A percentile compares a stretch with the other conserved stretches of the same genome.
These are phyloP conservation scores for Hyphodiscus hymeniophilus DNA, from an alignment of 495 filamentous ascomycete genomes.

Conservation along the genomic window DNA sequence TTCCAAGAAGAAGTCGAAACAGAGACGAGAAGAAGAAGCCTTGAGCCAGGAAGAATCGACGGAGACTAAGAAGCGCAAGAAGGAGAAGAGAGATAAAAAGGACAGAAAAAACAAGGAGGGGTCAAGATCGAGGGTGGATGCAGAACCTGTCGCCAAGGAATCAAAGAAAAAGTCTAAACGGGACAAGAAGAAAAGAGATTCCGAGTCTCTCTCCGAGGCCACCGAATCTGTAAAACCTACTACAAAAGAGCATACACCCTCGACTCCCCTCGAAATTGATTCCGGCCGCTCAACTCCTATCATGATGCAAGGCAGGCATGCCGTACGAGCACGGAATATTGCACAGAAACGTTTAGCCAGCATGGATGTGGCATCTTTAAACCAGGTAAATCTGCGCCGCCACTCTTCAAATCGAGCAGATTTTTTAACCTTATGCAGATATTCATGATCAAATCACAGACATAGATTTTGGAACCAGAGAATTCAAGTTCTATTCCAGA, in stretches of 20 bases:
- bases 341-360: constrained; percentile 70
- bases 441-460: constrained; percentile 57
- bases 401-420: not conserved
- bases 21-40: constrained; percentile 1
- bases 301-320: constrained; percentile 45
- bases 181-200: constrained; percentile 23
- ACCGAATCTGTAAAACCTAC: not conserved
- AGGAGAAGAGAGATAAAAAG: constrained; percentile 25
- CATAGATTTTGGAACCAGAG: constrained; percentile 11
- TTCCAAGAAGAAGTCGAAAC: constrained; percentile 12
- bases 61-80: constrained; percentile 29
- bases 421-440: constrained; percentile 47
- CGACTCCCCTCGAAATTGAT: too few relatives aligned
- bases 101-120: constrained; percentile 25
- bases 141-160: constrained; percentile 16
- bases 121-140: constrained; percentile 12
- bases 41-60: constrained; percentile 13
- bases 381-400: constrained; percentile 49
- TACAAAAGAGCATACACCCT: not conserved
- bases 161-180: constrained; percentile 22
- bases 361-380: constrained; percentile 62
- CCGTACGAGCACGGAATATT: constrained; percentile 63
- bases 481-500: too few relatives aligned
- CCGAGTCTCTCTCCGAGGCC: not conserved
- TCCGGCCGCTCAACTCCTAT: constrained; percentile 27